Evolutionary conservation across 139 green algal genomes (phyloP).

Genomic region (Auxenochlorella pyrenoidosa): DNA sequence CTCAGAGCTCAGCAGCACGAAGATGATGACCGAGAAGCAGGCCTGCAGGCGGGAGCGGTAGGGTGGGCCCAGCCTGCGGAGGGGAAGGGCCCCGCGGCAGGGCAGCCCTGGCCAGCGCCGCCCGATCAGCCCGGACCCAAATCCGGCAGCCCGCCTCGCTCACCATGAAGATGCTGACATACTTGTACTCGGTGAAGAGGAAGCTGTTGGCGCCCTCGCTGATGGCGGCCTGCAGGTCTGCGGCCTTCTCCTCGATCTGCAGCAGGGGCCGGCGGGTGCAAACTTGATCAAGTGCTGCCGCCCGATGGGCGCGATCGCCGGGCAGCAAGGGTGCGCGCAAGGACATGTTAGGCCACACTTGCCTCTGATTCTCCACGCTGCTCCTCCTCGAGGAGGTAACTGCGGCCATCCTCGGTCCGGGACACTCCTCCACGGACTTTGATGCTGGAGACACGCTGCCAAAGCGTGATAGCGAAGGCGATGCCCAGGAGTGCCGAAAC

Average conservation of each 20-base stretch:
- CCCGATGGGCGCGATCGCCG: background rate
- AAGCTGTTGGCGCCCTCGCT: slow-evolving; percentile 91
- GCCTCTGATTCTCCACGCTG: slow-evolving; percentile 72
- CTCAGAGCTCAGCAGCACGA: slow-evolving; percentile 89
- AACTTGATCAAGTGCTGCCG: background rate
- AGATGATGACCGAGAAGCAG: slow-evolving; percentile 93
- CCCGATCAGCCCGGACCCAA: background rate
- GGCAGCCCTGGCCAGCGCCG: background rate
- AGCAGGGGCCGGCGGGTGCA: background rate
- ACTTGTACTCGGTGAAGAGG: slow-evolving; percentile 96
- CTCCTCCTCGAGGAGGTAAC: slow-evolving; percentile 88
- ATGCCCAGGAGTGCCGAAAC: no score
- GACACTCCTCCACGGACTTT: slow-evolving; percentile 53
- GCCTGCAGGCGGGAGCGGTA: slow-evolving; percentile 49
- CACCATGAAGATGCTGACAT: slow-evolving; percentile 91
- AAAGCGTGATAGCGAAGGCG: slow-evolving; percentile 74
- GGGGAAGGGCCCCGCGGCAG: background rate
- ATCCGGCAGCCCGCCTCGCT: background rate
- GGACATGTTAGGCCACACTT: background rate
- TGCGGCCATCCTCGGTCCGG: slow-evolving; percentile 67
- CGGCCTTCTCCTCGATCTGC: slow-evolving; percentile 87
- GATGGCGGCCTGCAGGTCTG: slow-evolving; percentile 93
- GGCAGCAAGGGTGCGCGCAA: background rate
- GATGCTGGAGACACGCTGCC: slow-evolving; percentile 72
- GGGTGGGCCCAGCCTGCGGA: background rate